phyloP scores from a whole-genome alignment of 352 stramenopile genomes.

The Phytophthora uliginosa region DNA sequence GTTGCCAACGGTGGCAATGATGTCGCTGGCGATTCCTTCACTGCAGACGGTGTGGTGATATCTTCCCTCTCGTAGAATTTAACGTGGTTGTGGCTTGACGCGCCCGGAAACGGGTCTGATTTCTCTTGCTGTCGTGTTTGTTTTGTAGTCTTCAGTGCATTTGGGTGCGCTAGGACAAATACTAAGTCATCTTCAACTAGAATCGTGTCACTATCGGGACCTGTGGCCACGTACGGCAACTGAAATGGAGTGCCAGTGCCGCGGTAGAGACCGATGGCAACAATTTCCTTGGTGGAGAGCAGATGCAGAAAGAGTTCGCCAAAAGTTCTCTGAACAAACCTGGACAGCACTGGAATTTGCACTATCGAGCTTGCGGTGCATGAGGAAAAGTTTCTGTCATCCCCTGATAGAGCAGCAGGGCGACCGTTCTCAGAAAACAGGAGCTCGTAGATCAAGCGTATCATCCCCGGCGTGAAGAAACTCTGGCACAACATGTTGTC shows the following conservation, averaged over 20 bases:
- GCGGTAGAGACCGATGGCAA: conserved; percentile 67
- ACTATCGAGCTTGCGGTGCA: conserved; percentile 56
- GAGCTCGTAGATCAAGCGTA: conserved; percentile 73
- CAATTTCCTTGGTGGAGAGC: conserved; percentile 49
- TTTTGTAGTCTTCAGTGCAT: conserved; percentile 25
- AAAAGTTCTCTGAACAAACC: conserved; percentile 58
- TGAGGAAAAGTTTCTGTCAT: conserved; percentile 5
- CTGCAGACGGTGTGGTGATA: background rate
- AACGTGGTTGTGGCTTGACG: conserved; percentile 17
- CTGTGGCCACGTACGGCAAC: conserved; percentile 68
- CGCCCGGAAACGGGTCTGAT: background rate
- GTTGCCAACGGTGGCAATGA: conserved; percentile 14
- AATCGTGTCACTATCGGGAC: conserved; percentile 52
- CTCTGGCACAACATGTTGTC: conserved; percentile 83
- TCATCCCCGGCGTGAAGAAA: conserved; percentile 71
- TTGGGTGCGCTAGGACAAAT: conserved; percentile 67
- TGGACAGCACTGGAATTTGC: conserved; percentile 58
- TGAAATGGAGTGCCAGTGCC: conserved; percentile 43
- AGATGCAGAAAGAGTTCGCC: conserved; percentile 66
- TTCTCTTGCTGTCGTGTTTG: conserved; percentile 20
- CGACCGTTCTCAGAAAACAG: conserved; percentile 69
- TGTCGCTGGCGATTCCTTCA: background rate
- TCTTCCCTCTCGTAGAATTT: conserved; percentile 17
- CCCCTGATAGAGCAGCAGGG: conserved; percentile 24
- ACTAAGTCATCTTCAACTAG: conserved; percentile 63